Conservation (phyloP, 2,329 filamentous ascomycete species). For the Dothiorella sarmentorum region DNA sequence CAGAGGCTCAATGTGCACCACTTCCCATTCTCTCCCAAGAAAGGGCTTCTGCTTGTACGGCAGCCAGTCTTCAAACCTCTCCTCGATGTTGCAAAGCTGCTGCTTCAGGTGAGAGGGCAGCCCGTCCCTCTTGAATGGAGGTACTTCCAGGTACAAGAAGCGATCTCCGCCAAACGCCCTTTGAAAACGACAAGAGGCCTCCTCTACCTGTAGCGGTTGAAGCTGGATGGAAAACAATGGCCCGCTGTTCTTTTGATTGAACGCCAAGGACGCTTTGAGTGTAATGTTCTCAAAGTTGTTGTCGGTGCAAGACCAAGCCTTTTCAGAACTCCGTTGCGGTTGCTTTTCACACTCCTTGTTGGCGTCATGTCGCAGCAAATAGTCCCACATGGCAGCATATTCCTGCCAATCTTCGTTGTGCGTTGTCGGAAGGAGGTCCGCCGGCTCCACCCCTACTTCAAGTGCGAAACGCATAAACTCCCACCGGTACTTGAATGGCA, state of each 20-base stretch:
- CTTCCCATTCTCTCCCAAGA: slow-evolving; percentile 41
- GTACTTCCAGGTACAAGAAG: slow-evolving; percentile 41
- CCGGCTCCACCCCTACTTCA: slow-evolving; percentile 18
- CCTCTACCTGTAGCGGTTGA: slow-evolving; percentile 28
- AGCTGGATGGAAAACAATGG: slow-evolving; percentile 29
- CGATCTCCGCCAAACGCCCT: slow-evolving; percentile 38
- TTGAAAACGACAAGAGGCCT: slow-evolving; percentile 35
- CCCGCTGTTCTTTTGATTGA: slow-evolving; percentile 21
- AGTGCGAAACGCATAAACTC: slow-evolving; percentile 31
- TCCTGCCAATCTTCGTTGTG: background rate
- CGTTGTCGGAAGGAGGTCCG: background rate
- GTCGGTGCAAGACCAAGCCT: slow-evolving; percentile 29
- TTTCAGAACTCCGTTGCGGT: slow-evolving; percentile 21
- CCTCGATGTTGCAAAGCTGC: slow-evolving; percentile 24
- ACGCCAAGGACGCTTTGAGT: slow-evolving; percentile 31
- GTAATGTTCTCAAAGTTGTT: slow-evolving; percentile 29
- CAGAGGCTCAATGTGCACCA: slow-evolving; percentile 37
- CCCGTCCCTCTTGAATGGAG: slow-evolving; percentile 25
- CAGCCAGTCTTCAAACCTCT: slow-evolving; percentile 36
- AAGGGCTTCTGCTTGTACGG: slow-evolving; percentile 30
- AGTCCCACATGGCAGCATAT: slow-evolving; percentile 25
- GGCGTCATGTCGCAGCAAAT: slow-evolving; percentile 17
- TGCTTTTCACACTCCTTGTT: background rate
- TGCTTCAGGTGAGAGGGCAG: slow-evolving; percentile 20
- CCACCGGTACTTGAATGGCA: slow-evolving; percentile 34